Evolutionary conservation across 768 basidiomycete genomes (phyloP).

Genomic region (Sistotremastrum suecicum): DNA sequence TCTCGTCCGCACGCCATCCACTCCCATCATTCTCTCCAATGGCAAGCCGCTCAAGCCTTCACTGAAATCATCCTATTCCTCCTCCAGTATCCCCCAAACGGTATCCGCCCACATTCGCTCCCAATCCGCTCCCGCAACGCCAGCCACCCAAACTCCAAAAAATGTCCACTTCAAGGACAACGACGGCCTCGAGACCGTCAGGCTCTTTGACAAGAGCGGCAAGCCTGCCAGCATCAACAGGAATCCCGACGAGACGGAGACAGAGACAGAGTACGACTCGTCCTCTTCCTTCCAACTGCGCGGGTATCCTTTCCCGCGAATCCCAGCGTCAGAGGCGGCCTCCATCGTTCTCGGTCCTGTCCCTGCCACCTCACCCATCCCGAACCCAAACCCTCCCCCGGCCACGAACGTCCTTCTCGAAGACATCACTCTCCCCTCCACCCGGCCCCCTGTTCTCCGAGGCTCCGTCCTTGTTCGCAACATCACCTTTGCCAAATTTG

Average conservation of each 20-base stretch:
- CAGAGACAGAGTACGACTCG: conserved; percentile 23
- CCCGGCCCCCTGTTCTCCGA: conserved; percentile 29
- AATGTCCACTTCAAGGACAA: conserved; percentile 69
- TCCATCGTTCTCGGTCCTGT: conserved; percentile 14
- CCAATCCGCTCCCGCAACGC: conserved; percentile 52
- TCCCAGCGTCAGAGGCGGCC: conserved; percentile 3
- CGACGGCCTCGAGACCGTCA: conserved; percentile 44
- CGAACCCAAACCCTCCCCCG: conserved; percentile 23
- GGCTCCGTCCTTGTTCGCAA: conserved; percentile 81
- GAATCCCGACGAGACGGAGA: conserved; percentile 30
- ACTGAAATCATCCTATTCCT: conserved; percentile 40
- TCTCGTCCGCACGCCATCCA: conserved; percentile 21
- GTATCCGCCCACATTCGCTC: conserved; percentile 23
- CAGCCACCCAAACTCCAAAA: conserved; percentile 37
- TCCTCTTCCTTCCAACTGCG: background rate
- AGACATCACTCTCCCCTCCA: too few relatives aligned
- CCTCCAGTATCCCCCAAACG: background rate
- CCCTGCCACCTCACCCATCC: conserved; percentile 18
- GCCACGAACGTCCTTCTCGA: conserved; percentile 1
- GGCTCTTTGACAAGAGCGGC: conserved; percentile 50
- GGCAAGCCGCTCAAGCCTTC: conserved; percentile 83
- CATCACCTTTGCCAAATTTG: conserved; percentile 72
- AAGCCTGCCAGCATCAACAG: conserved; percentile 49
- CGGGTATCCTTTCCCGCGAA: conserved; percentile 16
- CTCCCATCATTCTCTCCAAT: conserved; percentile 42